Base-by-base conservation (phyloP, 768 basidiomycete species). In the Boletales sp. region DNA sequence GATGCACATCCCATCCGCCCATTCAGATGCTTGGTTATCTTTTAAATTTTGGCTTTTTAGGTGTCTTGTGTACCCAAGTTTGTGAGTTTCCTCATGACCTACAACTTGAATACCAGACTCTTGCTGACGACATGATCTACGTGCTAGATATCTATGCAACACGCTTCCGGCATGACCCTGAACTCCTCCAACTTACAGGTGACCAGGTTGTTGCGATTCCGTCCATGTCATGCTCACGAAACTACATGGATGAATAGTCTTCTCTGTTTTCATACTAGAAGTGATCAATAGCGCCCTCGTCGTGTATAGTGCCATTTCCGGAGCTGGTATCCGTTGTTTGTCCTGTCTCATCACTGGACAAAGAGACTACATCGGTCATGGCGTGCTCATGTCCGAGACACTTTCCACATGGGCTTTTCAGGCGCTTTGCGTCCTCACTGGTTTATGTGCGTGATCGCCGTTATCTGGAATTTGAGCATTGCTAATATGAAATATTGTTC, bases 281-380 rank as follows among this genome's bases (percentile, higher is more conserved):
- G 15, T 47, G 6, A 29, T 54, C 7, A 52, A 52, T 30, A 54
- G 53, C 10, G 41, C 19, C 15, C 40, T 54, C 15, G 50, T 52
- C 32, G 4, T 52, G 19, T 47, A 54, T 18, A 54, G 44, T 19
- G 29, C 40, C 7, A 31, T 53, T 7, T 44, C 18, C 5, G 43
- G 52, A 31, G 49, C 52, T n/a, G 8, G 13, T 7, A 51, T 53
- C 15, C 49, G 29, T 19, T 53, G 52, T 27, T 29, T 41, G 36
- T 51, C 43, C 7, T 52, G 49, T 51, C 49, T 52, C 4, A 13
- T 53, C 43, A 53, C 52, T 15, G 52, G 52, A 8, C 5, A 44
- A 32, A 53, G 52, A 29, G 41, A 51, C 4, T 53, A 53, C 32
- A 15, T 53, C 15, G 14, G 35, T 6, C 12, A 51, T 41, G 48